Evolutionary conservation across 495 filamentous ascomycete genomes (phyloP).

Genomic region (Emericellopsis terricola): DNA sequence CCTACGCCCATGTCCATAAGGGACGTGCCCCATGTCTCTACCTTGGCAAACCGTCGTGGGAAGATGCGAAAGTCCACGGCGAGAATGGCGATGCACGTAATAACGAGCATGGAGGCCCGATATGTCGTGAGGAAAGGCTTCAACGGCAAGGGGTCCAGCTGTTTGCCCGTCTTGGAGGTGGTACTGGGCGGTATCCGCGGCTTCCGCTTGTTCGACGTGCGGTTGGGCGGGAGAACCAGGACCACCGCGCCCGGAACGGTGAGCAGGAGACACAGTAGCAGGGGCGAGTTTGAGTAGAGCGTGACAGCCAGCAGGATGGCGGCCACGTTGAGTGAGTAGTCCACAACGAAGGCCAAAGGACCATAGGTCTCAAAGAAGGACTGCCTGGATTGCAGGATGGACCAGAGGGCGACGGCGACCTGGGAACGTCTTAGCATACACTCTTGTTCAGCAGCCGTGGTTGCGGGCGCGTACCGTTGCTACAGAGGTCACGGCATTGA

Average conservation of each 20-base stretch:
- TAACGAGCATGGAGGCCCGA: constrained; percentile 77
- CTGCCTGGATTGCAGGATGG: constrained; percentile 71
- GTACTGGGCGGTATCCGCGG: constrained; percentile 36
- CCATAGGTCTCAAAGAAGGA: constrained; percentile 67
- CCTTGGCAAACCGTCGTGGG: constrained; percentile 88
- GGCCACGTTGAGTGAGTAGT: constrained; percentile 75
- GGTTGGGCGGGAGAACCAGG: constrained; percentile 28
- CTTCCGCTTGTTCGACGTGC: constrained; percentile 26
- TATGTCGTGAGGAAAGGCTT: constrained; percentile 89
- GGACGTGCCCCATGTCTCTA: constrained; percentile 94
- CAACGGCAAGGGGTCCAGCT: constrained; percentile 42
- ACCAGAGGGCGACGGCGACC: constrained; percentile 76
- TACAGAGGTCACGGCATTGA: constrained; percentile 68
- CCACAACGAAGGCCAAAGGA: constrained; percentile 44
- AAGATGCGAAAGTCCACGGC: constrained; percentile 92
- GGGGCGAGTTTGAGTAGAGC: constrained; percentile 58
- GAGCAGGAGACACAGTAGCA: constrained; percentile 60
- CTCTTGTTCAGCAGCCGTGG: constrained; percentile 1
- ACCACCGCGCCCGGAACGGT: constrained; percentile 48
- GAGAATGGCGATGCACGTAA: constrained; percentile 85
- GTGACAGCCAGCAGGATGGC: constrained; percentile 72
- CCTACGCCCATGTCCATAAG: constrained; percentile 97
- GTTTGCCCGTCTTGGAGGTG: constrained; percentile 10
- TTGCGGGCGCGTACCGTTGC: constrained; percentile 47
- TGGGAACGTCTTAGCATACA: constrained; percentile 14